Base-by-base conservation (phyloP, 2,329 filamentous ascomycete species). In the Gliomastix tumulicola region DNA sequence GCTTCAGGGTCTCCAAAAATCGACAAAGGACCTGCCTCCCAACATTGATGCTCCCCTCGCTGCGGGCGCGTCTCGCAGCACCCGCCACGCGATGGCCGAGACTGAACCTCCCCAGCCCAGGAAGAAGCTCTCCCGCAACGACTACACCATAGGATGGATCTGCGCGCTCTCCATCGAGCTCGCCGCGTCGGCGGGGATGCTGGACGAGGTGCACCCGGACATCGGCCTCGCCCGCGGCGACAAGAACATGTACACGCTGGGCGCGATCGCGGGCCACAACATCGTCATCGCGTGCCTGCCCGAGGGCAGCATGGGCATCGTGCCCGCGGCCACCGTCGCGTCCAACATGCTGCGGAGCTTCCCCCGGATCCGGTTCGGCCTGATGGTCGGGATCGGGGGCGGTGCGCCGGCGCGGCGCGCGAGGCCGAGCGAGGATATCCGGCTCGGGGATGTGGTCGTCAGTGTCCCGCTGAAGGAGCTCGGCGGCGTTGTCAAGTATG, bases 361-460 rank as follows among this genome's bases (percentile, higher is more conserved):
- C 34, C 48, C 53, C 1, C 53, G 55, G 18, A 21, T 50, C 12
- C 39, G 42, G 12, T 44, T 44, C 21, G 42, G 41, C 12, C 33
- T 51, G 3, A 34, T 47, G 37, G 49, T 49, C 21, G 49, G 47
- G 12, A 44, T 46, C 32, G 48, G 45, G 13, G 44, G 45, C 18
- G 48, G 46, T 11, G 39, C 42, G 4, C 48, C 45, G 6, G 34
- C 46, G 28, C 30, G 37, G 21, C 44, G 44, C 4, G 30, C 19
- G 13, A 25, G 34, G n/a, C 19, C 21, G 5, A 25, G 9, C 9
- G 32, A 15, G 12, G 59, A 63, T 41, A 63, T 63, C 12, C 53
- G 60, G 3, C 49, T 63, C 15, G 60, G 59, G 2, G 56, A 63
- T 42, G 48, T 63, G 0, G 49, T 64, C 6, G 54, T 64, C 22